phyloP scores from a whole-genome alignment of 208 protist genomes.

The Tetramitus jugosus region DNA sequence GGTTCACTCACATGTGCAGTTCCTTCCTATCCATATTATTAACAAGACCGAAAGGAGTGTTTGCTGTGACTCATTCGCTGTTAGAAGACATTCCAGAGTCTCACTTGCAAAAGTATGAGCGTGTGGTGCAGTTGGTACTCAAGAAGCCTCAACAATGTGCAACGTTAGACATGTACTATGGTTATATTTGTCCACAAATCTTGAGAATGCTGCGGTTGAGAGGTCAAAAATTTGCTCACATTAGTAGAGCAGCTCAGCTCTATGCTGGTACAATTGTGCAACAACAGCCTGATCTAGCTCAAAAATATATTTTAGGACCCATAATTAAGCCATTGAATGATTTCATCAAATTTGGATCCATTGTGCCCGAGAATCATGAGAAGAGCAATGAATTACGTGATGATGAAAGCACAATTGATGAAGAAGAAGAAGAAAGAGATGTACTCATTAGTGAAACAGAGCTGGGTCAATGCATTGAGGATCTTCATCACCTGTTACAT shows the following conservation, averaged over 20 bases:
- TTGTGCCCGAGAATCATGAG: too few relatives aligned
- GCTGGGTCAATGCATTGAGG: slow-evolving; percentile 5
- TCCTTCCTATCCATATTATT: not conserved
- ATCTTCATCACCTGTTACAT: not conserved
- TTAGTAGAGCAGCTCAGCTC: not conserved
- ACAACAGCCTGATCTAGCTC: not conserved
- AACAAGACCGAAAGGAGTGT: not conserved
- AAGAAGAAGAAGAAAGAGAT: not conserved
- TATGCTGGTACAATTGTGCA: not conserved
- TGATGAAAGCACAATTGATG: not conserved
- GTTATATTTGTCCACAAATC: slow-evolving; percentile 1
- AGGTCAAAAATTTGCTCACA: not conserved
- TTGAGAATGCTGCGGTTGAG: not conserved
- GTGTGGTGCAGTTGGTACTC: not conserved
- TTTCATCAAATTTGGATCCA: not conserved
- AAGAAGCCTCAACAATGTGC: not conserved
- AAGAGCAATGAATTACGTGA: not conserved
- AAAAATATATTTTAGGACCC: not conserved
- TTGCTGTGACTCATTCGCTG: not conserved
- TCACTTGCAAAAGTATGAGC: not conserved
- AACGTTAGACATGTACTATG: not conserved
- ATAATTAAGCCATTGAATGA: not conserved
- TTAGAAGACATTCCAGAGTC: not conserved
- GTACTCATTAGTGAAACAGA: not conserved
- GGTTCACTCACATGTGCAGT: not conserved